Evolutionary conservation across 1,284 basidiomycete genomes (phyloP).

Genomic region (Ceratobasidium theobromae): DNA sequence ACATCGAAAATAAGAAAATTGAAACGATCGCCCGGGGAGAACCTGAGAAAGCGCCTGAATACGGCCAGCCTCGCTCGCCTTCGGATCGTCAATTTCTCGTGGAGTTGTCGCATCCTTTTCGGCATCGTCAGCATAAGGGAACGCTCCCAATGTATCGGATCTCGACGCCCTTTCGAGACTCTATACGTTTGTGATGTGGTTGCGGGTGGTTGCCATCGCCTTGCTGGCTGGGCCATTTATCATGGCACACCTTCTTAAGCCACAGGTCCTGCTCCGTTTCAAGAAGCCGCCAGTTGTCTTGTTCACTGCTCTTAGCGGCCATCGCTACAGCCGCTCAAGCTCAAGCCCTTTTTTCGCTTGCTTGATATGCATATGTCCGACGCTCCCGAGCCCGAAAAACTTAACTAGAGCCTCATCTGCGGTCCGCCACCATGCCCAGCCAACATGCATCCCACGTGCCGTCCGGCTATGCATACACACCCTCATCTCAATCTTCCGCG

Average conservation of each 20-base stretch:
- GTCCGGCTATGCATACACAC: constrained; percentile 27
- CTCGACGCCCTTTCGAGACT: constrained; percentile 30
- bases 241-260: constrained; percentile 32
- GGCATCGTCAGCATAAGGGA: constrained; percentile 28
- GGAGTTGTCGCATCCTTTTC: constrained; percentile 32
- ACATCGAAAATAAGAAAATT: constrained; percentile 10
- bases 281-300: constrained; percentile 30
- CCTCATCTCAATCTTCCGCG: constrained; percentile 19
- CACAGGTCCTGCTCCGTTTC: constrained; percentile 28
- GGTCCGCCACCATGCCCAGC: constrained; percentile 24
- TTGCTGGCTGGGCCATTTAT: constrained; percentile 32
- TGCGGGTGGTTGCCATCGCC: constrained; percentile 32
- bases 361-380: constrained; percentile 31
- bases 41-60: constrained; percentile 16
- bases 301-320: constrained; percentile 27
- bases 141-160: constrained; percentile 5
- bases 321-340: constrained; percentile 27
- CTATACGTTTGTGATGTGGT: constrained; percentile 30
- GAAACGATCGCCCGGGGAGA: constrained; percentile 15
- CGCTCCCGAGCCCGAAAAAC: constrained; percentile 20
- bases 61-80: constrained; percentile 14
- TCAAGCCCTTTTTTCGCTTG: constrained; percentile 31
- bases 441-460: constrained; percentile 32
- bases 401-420: constrained; percentile 31
- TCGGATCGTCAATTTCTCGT: constrained; percentile 33